Evolutionary conservation across 768 basidiomycete species (phyloP).

Genomic region (Kondoa malvinella): DNA sequence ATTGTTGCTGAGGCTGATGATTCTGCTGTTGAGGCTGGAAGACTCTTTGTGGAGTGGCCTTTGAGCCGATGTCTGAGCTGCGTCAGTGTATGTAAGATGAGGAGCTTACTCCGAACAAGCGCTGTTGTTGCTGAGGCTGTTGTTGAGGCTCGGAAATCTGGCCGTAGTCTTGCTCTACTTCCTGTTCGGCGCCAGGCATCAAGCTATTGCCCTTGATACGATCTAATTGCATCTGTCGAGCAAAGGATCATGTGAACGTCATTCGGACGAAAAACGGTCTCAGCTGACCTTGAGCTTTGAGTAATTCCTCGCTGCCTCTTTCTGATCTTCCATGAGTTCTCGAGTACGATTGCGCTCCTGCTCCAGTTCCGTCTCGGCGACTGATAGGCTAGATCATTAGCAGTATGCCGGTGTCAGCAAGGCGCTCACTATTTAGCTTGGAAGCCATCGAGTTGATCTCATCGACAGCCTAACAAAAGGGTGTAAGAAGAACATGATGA

Average conservation of each 20-base stretch:
- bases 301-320: not conserved
- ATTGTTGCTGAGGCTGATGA: not conserved
- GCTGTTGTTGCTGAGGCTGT: too few species aligned
- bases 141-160: too few species aligned
- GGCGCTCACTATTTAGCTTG: not conserved
- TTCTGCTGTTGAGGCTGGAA: not conserved
- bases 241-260: not conserved
- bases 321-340: slow-evolving; percentile 1
- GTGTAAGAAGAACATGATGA: not conserved
- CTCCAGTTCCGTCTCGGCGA: not conserved
- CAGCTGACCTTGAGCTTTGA: slow-evolving; percentile 1
- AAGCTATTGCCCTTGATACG: not conserved
- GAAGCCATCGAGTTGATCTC: not conserved
- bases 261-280: not conserved
- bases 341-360: not conserved
- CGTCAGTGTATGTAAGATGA: too few species aligned
- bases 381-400: not conserved
- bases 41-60: not conserved
- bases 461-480: not conserved
- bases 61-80: too few species aligned
- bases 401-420: not conserved
- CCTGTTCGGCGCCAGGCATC: not conserved
- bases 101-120: too few species aligned
- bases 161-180: too few species aligned
- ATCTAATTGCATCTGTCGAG: not conserved